Percentiles rank a stretch among this genome's conserved stretches.
Conservation (phyloP, 371 early-diverging fungal species). For the Mucor irregularis region DNA sequence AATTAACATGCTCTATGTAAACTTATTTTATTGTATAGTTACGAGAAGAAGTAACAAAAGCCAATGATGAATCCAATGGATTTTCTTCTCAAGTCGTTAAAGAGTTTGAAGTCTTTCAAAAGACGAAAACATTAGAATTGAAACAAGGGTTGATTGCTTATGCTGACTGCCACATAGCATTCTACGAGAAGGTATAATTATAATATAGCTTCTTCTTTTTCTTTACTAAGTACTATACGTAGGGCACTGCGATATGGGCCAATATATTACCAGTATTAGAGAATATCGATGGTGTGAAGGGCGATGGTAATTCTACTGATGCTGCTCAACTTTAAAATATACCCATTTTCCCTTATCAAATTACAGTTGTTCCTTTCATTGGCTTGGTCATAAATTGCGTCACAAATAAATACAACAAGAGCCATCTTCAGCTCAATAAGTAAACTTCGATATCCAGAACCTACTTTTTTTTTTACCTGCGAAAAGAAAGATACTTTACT, state of each 20-base stretch:
- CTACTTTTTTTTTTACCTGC: no score
- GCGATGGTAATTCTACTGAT: no score
- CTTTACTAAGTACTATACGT: no score
- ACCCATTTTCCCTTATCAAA: no score
- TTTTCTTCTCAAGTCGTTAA: constrained; percentile 78
- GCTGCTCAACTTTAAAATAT: no score
- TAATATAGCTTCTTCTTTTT: no score
- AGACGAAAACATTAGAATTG: constrained; percentile 76
- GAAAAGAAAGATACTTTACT: no score
- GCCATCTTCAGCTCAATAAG: no score
- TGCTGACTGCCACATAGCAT: constrained; percentile 77
- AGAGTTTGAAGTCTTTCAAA: constrained; percentile 83
- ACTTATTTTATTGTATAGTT: constrained; percentile 56
- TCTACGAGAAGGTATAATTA: constrained; percentile 46
- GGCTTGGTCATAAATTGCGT: no score
- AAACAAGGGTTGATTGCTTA: constrained; percentile 75
- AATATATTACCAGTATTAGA: constrained; percentile 26
- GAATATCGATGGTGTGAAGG: constrained; percentile 23
- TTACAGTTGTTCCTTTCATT: no score
- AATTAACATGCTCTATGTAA: background rate
- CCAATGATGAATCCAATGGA: constrained; percentile 65
- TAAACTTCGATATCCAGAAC: no score
- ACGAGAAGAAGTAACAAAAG: constrained; percentile 71
- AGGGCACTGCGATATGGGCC: constrained; percentile 28
- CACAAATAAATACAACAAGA: no score